Evolutionary conservation across 257 asterid species (phyloP), one percentile per base, ranked within the genome.

Genomic region (Plantago elongata): DNA sequence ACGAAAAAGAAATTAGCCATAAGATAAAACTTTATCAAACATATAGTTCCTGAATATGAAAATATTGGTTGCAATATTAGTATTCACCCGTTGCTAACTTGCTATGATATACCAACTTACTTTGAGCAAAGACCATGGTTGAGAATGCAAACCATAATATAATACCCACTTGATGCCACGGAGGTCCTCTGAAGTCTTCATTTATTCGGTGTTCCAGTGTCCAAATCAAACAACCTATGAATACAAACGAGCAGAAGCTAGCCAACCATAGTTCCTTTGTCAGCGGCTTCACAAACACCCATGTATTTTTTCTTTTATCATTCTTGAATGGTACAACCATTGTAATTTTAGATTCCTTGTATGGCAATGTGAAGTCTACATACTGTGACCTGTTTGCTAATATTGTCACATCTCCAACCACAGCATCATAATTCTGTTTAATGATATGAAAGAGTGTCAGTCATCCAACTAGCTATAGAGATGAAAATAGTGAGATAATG

Each of bases 71-170:
- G 2, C 27, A 22, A 22, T 22, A 22, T 22, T 22, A 22, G 27
- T 22, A 22, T 22, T 22, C 27, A 22, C 27, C 27, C 27, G 27
- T 22, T 22, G 27, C 27, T 22, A 22, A 51, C 10, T 48, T 48
- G 16, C 52, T 30, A 57, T 57, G 13, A 54, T 10, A 6, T 27
- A 50, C 17, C 14, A 11, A 62, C 78, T 78, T 75, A 81, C 88
- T 75, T 0, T 84, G 79, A 13, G 84, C 67, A 13, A 81, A 81
- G 29, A 75, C 79, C 81, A 84, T 78, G 40, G 88, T 83, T 37
- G 87, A 80, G 75, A 83, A 80, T 38, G 78, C 64, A 59, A 82
- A 80, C 87, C 81, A 80, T 66, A 82, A 70, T 64, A 71, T 63
- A 62, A 54, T 61, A 73, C 87, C 94, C 54, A 80, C 69, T 78